These are phyloP conservation scores for Spergularia azorica DNA, from an alignment of 179 eudicot species.

Conservation along the genomic window DNA sequence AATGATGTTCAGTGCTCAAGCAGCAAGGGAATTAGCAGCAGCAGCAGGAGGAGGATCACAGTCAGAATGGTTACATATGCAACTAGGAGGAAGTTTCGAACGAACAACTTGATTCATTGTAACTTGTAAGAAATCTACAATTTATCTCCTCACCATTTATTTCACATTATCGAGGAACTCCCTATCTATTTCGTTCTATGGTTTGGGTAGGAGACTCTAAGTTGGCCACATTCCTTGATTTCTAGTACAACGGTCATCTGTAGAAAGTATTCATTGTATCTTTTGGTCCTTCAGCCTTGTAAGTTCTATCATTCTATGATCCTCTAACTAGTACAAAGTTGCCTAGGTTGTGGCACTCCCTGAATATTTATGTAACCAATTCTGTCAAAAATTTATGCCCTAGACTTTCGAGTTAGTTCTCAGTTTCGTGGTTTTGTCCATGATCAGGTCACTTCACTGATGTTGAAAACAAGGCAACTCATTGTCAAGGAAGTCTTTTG, in stretches of 20 bases:
- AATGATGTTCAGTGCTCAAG: constrained; percentile 59
- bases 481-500: no score
- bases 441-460: no score
- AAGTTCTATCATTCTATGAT: constrained; percentile 28
- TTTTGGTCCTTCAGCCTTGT: constrained; percentile 2
- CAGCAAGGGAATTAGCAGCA: constrained; percentile 60
- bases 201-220: neutral
- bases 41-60: constrained; percentile 45
- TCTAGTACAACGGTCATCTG: constrained; percentile 19
- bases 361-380: constrained; percentile 25
- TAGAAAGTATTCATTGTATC: constrained; percentile 35
- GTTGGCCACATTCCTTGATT: constrained; percentile 21
- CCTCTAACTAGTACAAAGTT: constrained; percentile 27
- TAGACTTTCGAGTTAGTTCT: no score
- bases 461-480: no score
- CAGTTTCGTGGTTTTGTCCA: no score
- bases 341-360: constrained; percentile 11
- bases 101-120: constrained; percentile 42
- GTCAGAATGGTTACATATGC: constrained; percentile 92
- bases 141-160: constrained; percentile 15
- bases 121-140: constrained; percentile 15
- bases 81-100: constrained; percentile 65
- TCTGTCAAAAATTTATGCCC: neutral
- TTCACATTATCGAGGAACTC: constrained; percentile 21
- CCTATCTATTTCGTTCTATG: constrained; percentile 14